A percentile compares a stretch with the other conserved stretches of the same genome.
Conservation (phyloP, 2,329 filamentous ascomycete species). For the Aspergillus sp. region DNA sequence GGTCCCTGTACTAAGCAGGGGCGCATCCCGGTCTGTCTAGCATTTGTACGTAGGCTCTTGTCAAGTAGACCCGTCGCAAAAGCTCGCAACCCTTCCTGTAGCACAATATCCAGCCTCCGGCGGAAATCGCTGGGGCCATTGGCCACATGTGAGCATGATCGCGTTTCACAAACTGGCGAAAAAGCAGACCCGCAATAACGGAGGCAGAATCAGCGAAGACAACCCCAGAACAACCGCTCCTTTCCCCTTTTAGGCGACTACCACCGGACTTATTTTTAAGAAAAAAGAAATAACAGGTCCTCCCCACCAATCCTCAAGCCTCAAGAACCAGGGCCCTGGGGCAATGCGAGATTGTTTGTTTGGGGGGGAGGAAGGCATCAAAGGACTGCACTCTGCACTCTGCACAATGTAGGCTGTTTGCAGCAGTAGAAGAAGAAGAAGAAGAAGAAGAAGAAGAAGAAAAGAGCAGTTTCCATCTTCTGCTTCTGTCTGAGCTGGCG, state of each 20-base stretch:
- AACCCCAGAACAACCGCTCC: slow-evolving; percentile 9
- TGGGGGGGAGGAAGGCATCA: background rate
- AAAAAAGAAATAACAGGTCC: slow-evolving; percentile 3
- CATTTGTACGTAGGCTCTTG: slow-evolving; percentile 10
- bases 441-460: background rate
- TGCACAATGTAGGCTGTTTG: slow-evolving; percentile 15
- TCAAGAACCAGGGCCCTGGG: background rate
- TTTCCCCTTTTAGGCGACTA: background rate
- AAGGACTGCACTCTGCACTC: background rate
- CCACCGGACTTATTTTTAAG: slow-evolving; percentile 4
- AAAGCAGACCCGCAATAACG: slow-evolving; percentile 23
- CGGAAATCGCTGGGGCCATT: slow-evolving; percentile 27
- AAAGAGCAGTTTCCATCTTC: background rate
- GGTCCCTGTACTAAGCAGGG: slow-evolving; percentile 16
- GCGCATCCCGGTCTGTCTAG: slow-evolving; percentile 15
- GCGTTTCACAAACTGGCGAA: slow-evolving; percentile 31
- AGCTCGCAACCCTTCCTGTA: slow-evolving; percentile 24
- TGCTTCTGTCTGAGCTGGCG: slow-evolving; percentile 10
- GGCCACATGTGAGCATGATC: slow-evolving; percentile 27
- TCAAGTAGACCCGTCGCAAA: slow-evolving; percentile 10
- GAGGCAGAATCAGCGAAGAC: slow-evolving; percentile 17
- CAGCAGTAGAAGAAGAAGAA: background rate
- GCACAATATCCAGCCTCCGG: slow-evolving; percentile 29
- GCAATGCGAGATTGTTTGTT: slow-evolving; percentile 11
- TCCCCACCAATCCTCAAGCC: background rate